Evolutionary conservation across 164 flowering plant genomes (phyloP).

Genomic region (Aristolochia contorta): DNA sequence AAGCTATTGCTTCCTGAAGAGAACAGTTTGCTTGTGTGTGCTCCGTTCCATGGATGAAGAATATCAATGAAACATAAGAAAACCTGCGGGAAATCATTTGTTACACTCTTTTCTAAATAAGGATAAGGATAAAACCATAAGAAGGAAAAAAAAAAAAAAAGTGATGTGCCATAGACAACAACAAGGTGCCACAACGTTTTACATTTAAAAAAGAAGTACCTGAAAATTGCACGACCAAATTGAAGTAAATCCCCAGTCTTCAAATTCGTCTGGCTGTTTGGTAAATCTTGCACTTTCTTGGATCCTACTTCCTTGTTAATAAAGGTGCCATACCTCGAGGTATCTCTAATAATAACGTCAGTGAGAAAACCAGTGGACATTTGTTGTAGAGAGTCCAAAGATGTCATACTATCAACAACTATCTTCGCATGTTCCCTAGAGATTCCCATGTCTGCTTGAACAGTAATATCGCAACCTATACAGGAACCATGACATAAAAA

Average conservation of each 20-base stretch:
- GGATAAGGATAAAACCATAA: background rate
- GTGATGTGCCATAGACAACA: background rate
- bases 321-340: constrained; percentile 82
- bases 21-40: constrained; percentile 17
- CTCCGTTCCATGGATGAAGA: constrained; percentile 29
- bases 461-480: constrained; percentile 75
- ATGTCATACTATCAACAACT: constrained; percentile 48
- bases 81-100: constrained; percentile 42
- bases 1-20: constrained; percentile 41
- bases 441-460: constrained; percentile 76
- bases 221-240: constrained; percentile 78
- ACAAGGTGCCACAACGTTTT: background rate
- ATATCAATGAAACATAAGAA: constrained; percentile 42
- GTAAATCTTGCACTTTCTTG: constrained; percentile 45
- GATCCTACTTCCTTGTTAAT: constrained; percentile 31
- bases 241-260: constrained; percentile 61
- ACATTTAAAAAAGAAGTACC: too few relatives aligned
- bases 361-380: constrained; percentile 24
- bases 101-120: background rate
- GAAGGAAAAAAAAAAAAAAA: background rate
- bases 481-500: background rate
- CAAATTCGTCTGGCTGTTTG: constrained; percentile 44
- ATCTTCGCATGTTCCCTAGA: constrained; percentile 84
- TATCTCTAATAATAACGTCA: constrained; percentile 48
- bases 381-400: constrained; percentile 17